A percentile compares a stretch with the other conserved stretches of the same genome.
phyloP scores from a whole-genome alignment of 768 basidiomycete genomes.

The Lentinus brumalis region DNA sequence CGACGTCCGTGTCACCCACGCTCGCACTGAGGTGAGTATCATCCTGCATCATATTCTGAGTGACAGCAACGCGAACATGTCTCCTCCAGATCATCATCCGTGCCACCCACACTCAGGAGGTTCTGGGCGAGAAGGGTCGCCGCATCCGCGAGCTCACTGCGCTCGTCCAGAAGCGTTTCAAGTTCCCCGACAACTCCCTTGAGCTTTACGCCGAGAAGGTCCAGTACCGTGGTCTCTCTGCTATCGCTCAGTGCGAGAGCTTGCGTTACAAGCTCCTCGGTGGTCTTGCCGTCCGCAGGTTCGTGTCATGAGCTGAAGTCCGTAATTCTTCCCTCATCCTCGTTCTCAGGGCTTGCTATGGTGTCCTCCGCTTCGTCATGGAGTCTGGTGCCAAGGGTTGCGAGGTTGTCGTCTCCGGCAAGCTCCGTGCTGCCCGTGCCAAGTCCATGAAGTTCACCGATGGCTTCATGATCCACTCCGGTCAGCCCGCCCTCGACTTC shows the following conservation, averaged over 20 bases:
- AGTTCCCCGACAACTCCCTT: constrained; percentile 98
- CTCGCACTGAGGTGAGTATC: constrained; percentile 83
- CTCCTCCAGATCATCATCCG: constrained; percentile 90
- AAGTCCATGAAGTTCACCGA: constrained; percentile 99
- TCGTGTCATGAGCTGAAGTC: constrained; percentile 33
- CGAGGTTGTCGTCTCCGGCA: constrained; percentile 99
- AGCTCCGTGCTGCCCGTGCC: constrained; percentile 98
- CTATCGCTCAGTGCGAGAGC: constrained; percentile 98
- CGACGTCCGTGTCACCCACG: constrained; percentile 99
- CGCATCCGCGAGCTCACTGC: constrained; percentile 98
- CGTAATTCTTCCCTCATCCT: neutral
- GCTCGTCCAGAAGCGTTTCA: constrained; percentile 99
- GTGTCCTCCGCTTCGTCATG: constrained; percentile 99
- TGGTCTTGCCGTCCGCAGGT: constrained; percentile 98
- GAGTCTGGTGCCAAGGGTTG: constrained; percentile 99
- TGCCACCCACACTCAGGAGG: constrained; percentile 98
- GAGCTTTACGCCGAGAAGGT: constrained; percentile 99
- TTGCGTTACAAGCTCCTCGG: constrained; percentile 99
- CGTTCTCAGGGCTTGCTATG: constrained; percentile 83
- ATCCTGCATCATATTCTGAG: neutral
- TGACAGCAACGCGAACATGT: constrained; percentile 4
- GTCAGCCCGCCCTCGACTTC: constrained; percentile 96
- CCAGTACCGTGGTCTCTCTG: constrained; percentile 95
- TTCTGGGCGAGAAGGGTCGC: constrained; percentile 98
- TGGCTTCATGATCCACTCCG: constrained; percentile 99